phyloP scores from a whole-genome alignment of 2,329 filamentous ascomycete genomes.

The Kalaharituber pfeilii region DNA sequence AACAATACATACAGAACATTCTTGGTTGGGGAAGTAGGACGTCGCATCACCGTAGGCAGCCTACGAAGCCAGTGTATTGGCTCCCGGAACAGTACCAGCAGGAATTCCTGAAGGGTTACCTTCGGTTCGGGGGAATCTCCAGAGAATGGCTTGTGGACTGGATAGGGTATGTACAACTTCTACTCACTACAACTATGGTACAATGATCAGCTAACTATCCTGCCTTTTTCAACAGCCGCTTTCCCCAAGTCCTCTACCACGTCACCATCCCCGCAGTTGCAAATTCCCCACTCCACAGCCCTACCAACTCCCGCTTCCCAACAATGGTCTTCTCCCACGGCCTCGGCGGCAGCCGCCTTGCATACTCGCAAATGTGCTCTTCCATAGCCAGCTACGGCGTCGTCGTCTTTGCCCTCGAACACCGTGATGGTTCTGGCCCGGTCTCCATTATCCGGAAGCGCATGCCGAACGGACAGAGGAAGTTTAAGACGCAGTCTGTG shows the following conservation, averaged over 20 bases:
- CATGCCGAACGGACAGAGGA: constrained; percentile 21
- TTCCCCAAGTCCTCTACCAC: constrained; percentile 56
- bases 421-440: constrained; percentile 64
- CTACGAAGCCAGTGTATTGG: constrained; percentile 50
- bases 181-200: too few relatives aligned
- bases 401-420: constrained; percentile 65
- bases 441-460: constrained; percentile 53
- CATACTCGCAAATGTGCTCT: constrained; percentile 68
- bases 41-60: neutral
- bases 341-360: constrained; percentile 61
- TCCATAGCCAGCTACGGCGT: constrained; percentile 66
- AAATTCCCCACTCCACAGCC: constrained; percentile 40
- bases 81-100: constrained; percentile 54
- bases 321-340: constrained; percentile 77
- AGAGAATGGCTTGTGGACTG: constrained; percentile 38
- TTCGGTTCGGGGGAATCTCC: constrained; percentile 52
- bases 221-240: constrained; percentile 34
- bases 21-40: constrained; percentile 3
- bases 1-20: neutral
- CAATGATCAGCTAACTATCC: neutral
- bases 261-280: constrained; percentile 47
- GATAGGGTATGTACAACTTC: constrained; percentile 43
- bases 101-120: constrained; percentile 56
- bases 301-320: constrained; percentile 46
- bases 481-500: constrained; percentile 18